Conservation (phyloP, 768 basidiomycete species). For the Nidularia pulvinata region DNA sequence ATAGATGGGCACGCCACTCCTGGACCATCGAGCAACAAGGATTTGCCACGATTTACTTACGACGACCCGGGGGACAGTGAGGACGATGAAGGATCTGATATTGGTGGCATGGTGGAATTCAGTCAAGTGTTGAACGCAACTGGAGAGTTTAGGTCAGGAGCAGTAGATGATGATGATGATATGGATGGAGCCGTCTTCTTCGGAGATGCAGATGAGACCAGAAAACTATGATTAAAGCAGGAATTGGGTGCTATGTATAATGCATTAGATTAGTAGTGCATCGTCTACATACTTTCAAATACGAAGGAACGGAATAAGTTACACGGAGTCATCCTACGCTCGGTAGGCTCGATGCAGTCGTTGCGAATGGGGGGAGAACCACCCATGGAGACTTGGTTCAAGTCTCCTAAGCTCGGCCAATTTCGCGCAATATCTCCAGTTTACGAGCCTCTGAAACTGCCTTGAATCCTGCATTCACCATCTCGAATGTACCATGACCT, state of each 20-base stretch:
- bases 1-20: slow-evolving; percentile 32
- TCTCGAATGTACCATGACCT: slow-evolving; percentile 82
- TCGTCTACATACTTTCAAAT: no score
- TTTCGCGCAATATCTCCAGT: slow-evolving; percentile 74
- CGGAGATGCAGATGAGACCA: slow-evolving; percentile 81
- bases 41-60: not conserved
- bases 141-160: slow-evolving; percentile 55
- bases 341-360: no score
- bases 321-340: no score
- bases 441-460: slow-evolving; percentile 60
- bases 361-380: no score
- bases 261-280: no score
- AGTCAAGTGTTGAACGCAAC: slow-evolving; percentile 68
- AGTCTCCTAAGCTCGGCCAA: slow-evolving; percentile 61
- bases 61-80: slow-evolving; percentile 16
- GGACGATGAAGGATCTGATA: slow-evolving; percentile 34
- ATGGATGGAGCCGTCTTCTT: slow-evolving; percentile 74
- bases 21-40: slow-evolving; percentile 12
- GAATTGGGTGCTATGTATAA: no score
- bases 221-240: slow-evolving; percentile 40
- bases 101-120: slow-evolving; percentile 68
- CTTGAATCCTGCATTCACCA: slow-evolving; percentile 77
- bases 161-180: slow-evolving; percentile 75
- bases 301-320: no score
- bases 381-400: slow-evolving; percentile 4